Percentiles rank a stretch among this genome's conserved stretches.
These are phyloP conservation scores for Pyricularia sp. DNA, from an alignment of 2,329 filamentous ascomycete genomes.

Conservation along the genomic window DNA sequence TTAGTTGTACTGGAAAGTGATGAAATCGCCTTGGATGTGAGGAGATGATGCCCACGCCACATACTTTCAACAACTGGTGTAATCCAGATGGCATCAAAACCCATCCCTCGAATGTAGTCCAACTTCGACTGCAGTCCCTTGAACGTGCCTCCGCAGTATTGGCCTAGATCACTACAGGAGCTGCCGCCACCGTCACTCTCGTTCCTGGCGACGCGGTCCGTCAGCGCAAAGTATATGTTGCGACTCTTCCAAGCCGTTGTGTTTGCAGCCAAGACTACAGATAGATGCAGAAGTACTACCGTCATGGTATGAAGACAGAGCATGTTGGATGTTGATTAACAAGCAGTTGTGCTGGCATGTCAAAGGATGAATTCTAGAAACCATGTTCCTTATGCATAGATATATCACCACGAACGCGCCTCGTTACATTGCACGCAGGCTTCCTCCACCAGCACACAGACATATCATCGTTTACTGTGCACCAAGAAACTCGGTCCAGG, in stretches of 20 bases:
- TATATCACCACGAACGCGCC: not conserved
- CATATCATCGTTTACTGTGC: not conserved
- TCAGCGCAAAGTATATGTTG: not conserved
- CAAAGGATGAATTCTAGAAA: not conserved
- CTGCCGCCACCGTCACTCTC: not conserved
- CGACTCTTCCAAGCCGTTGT: not conserved
- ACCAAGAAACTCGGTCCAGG: not conserved
- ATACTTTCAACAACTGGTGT: not conserved
- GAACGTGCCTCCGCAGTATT: not conserved
- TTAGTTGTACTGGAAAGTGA: not conserved
- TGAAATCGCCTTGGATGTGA: not conserved
- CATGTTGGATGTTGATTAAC: not conserved
- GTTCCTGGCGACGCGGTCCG: not conserved
- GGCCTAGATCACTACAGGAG: not conserved
- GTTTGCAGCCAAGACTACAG: not conserved
- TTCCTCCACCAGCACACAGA: not conserved
- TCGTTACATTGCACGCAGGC: not conserved
- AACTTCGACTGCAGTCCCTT: not conserved
- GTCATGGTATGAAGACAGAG: not conserved
- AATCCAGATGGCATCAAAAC: not conserved
- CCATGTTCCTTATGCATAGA: not conserved
- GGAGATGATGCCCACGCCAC: not conserved
- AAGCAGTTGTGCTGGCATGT: not conserved
- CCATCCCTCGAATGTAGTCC: not conserved
- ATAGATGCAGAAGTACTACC: not conserved